Evolutionary conservation across 768 basidiomycete species (phyloP).

Genomic region (Chiua virens): DNA sequence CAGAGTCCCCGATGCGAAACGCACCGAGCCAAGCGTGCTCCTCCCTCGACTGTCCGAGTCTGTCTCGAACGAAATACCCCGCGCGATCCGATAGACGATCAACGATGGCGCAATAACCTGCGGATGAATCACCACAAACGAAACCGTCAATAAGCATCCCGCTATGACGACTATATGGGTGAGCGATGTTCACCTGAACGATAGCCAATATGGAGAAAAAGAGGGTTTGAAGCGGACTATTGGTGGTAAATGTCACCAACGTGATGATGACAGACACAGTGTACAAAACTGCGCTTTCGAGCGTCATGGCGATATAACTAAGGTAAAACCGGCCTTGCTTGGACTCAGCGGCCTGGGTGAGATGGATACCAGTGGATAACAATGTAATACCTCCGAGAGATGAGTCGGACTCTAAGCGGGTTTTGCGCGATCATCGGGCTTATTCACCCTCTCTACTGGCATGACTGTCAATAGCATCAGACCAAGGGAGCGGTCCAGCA

Average conservation of each 20-base stretch:
- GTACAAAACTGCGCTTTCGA: constrained; percentile 24
- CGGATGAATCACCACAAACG: background rate
- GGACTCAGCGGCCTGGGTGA: constrained; percentile 3
- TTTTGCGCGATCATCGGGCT: too few species aligned
- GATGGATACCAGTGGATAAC: too few species aligned
- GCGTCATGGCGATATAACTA: constrained; percentile 24
- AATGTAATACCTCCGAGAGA: too few species aligned
- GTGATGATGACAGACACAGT: constrained; percentile 10
- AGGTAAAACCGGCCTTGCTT: constrained; percentile 20
- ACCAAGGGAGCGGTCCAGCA: too few species aligned
- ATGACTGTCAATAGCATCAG: too few species aligned
- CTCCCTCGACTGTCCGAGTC: constrained; percentile 6
- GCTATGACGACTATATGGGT: too few species aligned
- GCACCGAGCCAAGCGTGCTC: constrained; percentile 1
- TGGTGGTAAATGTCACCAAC: constrained; percentile 12
- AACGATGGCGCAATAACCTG: constrained; percentile 16
- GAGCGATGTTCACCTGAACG: constrained; percentile 13
- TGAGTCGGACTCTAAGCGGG: too few species aligned
- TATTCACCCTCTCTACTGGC: too few species aligned
- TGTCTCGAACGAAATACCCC: constrained; percentile 21
- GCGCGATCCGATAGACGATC: constrained; percentile 22
- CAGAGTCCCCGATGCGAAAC: constrained; percentile 4
- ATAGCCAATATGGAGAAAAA: constrained; percentile 23
- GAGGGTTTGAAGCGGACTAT: constrained; percentile 26
- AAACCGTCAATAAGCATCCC: too few species aligned